These are phyloP conservation scores for Coemansia sp. DNA, from an alignment of 192 early-diverging fungal genomes.

Conservation along the genomic window DNA sequence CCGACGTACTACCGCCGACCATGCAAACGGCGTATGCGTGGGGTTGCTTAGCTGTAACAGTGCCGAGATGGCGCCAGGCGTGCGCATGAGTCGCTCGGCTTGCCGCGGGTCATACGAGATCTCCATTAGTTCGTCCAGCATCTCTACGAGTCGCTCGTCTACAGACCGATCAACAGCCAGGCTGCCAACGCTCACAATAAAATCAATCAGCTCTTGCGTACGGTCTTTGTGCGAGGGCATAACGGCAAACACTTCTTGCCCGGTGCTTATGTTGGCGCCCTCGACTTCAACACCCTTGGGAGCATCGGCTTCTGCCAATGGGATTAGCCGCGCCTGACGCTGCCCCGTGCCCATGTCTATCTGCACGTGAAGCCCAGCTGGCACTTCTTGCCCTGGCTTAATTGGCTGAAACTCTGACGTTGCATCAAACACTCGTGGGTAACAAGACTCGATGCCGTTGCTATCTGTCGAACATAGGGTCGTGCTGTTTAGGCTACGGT, in stretches of 20 bases:
- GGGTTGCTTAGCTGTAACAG: conserved; percentile 39
- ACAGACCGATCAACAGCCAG: conserved; percentile 9
- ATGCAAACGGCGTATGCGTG: neutral
- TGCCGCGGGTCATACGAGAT: conserved; percentile 60
- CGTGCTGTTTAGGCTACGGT: neutral
- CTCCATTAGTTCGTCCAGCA: conserved; percentile 58
- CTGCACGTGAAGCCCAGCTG: conserved; percentile 63
- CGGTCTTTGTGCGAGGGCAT: conserved; percentile 12
- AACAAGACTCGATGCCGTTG: conserved; percentile 41
- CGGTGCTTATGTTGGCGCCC: neutral
- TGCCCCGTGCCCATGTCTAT: conserved; percentile 62
- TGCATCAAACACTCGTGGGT: conserved; percentile 59
- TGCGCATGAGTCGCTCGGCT: conserved; percentile 52
- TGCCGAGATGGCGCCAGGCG: conserved; percentile 23
- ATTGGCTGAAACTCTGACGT: conserved; percentile 62
- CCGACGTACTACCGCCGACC: conserved; percentile 31
- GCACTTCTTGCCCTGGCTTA: conserved; percentile 61
- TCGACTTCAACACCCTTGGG: conserved; percentile 6
- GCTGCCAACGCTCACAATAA: neutral
- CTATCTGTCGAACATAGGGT: neutral
- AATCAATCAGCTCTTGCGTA: conserved; percentile 4
- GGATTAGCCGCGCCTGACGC: conserved; percentile 60
- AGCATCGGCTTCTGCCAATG: conserved; percentile 13
- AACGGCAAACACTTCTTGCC: no score
- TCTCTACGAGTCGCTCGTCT: neutral